These are phyloP conservation scores for Thuja plicata DNA, from an alignment of 83 land plant species.

Conservation along the genomic window DNA sequence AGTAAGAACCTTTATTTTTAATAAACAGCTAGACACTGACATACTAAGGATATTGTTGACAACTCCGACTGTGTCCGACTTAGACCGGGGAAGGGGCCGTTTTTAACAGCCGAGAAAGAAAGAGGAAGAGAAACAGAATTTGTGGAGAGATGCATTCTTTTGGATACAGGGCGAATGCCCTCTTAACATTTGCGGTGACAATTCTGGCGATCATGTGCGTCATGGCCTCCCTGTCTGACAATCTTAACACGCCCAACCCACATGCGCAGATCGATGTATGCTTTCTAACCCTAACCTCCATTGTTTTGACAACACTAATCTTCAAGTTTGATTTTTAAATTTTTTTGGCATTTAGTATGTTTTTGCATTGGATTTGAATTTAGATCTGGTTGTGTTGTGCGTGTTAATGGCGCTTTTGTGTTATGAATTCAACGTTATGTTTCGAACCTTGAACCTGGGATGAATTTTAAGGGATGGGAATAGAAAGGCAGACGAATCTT, in stretches of 20 bases:
- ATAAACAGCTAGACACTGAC: too few species aligned
- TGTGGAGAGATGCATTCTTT: conserved; percentile 45
- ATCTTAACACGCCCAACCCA: conserved; percentile 41
- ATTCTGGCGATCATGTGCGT: conserved; percentile 46
- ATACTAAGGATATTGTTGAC: too few species aligned
- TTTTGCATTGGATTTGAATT: not conserved
- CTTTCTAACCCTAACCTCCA: not conserved
- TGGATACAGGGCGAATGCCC: conserved; percentile 44
- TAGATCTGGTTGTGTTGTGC: not conserved
- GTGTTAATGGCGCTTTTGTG: too few species aligned
- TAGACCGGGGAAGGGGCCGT: not conserved
- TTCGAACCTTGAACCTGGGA: not conserved
- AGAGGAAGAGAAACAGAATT: not conserved
- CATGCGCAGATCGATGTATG: conserved; percentile 37
- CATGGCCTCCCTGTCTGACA: conserved; percentile 53
- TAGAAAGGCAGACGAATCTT: too few species aligned
- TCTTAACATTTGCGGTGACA: conserved; percentile 46
- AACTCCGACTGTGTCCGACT: not conserved
- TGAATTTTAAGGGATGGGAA: not conserved
- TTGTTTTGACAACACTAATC: not conserved
- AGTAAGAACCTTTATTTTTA: too few species aligned
- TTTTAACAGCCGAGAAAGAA: not conserved
- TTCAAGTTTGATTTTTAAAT: not conserved
- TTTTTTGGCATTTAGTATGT: not conserved
- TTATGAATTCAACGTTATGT: too few species aligned